These are phyloP conservation scores for Beauveria rudraprayagi DNA, from an alignment of 2,329 filamentous ascomycete species.

Conservation along the genomic window DNA sequence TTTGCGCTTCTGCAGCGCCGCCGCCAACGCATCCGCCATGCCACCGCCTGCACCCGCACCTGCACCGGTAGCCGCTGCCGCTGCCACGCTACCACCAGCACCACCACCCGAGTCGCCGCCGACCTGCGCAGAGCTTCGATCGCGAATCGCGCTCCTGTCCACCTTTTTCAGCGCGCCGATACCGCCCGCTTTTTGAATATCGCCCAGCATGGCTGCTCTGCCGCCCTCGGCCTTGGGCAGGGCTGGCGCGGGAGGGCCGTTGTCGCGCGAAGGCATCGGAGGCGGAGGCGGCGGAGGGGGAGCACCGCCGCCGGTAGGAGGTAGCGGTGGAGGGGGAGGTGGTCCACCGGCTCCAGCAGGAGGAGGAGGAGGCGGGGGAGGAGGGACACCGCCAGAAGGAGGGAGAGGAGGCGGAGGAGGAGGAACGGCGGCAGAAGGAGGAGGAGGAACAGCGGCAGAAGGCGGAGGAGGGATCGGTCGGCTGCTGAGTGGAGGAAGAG, in stretches of 20 bases:
- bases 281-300: constrained; percentile 32
- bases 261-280: constrained; percentile 52
- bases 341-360: constrained; percentile 18
- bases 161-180: constrained; percentile 68
- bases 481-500: constrained; percentile 42
- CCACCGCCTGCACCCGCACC: constrained; percentile 47
- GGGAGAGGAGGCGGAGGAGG: constrained; percentile 39
- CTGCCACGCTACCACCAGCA: constrained; percentile 42
- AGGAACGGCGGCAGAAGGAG: constrained; percentile 28
- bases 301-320: constrained; percentile 35
- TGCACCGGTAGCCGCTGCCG: constrained; percentile 38
- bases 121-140: constrained; percentile 59
- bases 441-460: constrained; percentile 30
- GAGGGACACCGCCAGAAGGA: constrained; percentile 26
- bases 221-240: constrained; percentile 34
- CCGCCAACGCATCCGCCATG: constrained; percentile 76
- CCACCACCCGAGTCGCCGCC: constrained; percentile 40
- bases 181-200: constrained; percentile 64
- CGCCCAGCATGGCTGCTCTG: constrained; percentile 56
- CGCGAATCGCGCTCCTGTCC: constrained; percentile 58
- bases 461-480: constrained; percentile 47
- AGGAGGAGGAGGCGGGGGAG: constrained; percentile 31
- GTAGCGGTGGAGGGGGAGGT: constrained; percentile 26
- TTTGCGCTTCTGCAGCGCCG: constrained; percentile 73
- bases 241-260: constrained; percentile 40